Percentiles rank a stretch among this genome's conserved stretches.
Conservation (phyloP, 192 early-diverging fungal genomes). For the Allomyces macrogynus region DNA sequence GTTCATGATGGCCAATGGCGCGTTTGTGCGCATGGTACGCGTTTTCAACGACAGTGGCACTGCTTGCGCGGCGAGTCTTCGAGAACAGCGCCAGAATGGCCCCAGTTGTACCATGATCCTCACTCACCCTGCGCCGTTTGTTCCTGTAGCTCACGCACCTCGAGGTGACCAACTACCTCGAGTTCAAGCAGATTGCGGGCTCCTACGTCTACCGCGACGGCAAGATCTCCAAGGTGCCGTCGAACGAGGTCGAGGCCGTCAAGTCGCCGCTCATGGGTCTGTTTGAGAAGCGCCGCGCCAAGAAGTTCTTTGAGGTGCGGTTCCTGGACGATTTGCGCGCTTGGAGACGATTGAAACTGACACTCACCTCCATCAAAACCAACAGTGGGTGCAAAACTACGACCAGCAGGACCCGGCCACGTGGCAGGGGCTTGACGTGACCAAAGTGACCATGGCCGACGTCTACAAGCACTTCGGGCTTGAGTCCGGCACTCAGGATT, state of each 20-base stretch:
- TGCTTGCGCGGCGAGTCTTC: too few relatives aligned
- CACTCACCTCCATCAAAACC: background rate
- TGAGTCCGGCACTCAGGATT: slow-evolving; percentile 85
- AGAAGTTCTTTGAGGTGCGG: slow-evolving; percentile 68
- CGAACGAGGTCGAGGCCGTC: slow-evolving; percentile 71
- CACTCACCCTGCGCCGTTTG: too few relatives aligned
- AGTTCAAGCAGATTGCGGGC: slow-evolving; percentile 88
- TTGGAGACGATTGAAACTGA: background rate
- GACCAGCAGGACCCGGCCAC: slow-evolving; percentile 59
- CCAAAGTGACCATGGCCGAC: slow-evolving; percentile 50
- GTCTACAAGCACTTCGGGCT: slow-evolving; percentile 84
- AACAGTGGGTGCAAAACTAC: slow-evolving; percentile 68
- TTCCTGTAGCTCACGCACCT: slow-evolving; percentile 57
- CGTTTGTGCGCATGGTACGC: slow-evolving; percentile 65
- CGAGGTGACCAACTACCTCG: slow-evolving; percentile 92
- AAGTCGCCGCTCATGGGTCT: slow-evolving; percentile 70
- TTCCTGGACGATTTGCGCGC: background rate
- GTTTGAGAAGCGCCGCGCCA: slow-evolving; percentile 79
- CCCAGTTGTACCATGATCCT: too few relatives aligned
- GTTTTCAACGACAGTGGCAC: too few relatives aligned
- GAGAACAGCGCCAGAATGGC: too few relatives aligned
- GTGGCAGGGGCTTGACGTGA: slow-evolving; percentile 66
- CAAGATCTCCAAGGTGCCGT: slow-evolving; percentile 85
- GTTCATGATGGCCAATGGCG: slow-evolving; percentile 98
- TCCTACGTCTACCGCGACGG: slow-evolving; percentile 81